Evolutionary conservation across 768 basidiomycete genomes (phyloP).

Genomic region (Porphyrellus cyaneotinctus): DNA sequence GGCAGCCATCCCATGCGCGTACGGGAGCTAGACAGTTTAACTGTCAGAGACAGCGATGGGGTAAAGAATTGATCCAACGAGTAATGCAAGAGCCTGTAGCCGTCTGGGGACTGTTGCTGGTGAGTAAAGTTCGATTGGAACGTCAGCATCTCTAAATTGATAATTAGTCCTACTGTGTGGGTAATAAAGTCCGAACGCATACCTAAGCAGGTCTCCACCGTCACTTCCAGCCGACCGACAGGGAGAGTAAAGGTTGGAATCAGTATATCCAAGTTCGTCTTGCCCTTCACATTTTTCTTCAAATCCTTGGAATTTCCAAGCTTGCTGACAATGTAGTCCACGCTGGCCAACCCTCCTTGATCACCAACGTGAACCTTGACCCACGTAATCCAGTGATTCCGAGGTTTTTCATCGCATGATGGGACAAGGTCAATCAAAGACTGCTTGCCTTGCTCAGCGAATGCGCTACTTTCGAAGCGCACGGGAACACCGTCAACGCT

Average conservation of each 20-base stretch:
- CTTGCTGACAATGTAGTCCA: conserved; percentile 61
- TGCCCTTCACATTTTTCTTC: conserved; percentile 35
- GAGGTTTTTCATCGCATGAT: conserved; percentile 51
- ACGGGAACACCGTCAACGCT: conserved; percentile 66
- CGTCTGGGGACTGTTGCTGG: conserved; percentile 38
- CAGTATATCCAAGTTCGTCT: conserved; percentile 42
- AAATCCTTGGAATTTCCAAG: conserved; percentile 1
- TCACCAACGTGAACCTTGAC: conserved; percentile 55
- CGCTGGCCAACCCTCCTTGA: conserved; percentile 47
- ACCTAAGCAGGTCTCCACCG: conserved; percentile 53
- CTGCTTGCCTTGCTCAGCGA: conserved; percentile 35
- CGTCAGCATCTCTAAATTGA: conserved; percentile 42
- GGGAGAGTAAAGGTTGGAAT: conserved; percentile 74
- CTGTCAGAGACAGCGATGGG: conserved; percentile 45
- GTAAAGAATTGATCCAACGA: conserved; percentile 55
- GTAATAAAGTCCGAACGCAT: conserved; percentile 17
- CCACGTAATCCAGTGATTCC: conserved; percentile 63
- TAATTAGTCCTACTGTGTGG: conserved; percentile 5
- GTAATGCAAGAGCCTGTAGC: conserved; percentile 51
- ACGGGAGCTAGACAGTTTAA: conserved; percentile 5
- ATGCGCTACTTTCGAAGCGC: conserved; percentile 49
- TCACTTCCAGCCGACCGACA: conserved; percentile 61
- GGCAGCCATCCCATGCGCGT: conserved; percentile 9
- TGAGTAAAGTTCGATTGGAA: conserved; percentile 56
- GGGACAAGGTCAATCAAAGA: conserved; percentile 34